Evolutionary conservation across 495 filamentous ascomycete species (phyloP).

Genomic region (Talaromyces thailandensis): DNA sequence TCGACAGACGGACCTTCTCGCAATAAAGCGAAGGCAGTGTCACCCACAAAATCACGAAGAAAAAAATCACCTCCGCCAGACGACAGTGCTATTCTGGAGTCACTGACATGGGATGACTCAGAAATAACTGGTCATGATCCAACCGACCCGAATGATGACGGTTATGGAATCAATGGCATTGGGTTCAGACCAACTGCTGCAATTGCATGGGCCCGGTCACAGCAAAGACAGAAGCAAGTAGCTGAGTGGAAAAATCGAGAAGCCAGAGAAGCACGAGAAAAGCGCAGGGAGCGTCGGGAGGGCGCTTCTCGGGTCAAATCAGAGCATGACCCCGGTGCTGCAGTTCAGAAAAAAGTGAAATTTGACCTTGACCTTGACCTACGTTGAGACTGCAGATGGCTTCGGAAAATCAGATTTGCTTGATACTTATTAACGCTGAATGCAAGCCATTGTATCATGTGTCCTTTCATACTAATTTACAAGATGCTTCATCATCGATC

Average conservation of each 20-base stretch:
- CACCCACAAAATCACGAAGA: conserved; percentile 21
- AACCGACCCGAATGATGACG: conserved; percentile 64
- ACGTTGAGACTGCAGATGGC: neutral
- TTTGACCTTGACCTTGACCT: conserved; percentile 37
- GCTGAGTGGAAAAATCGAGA: conserved; percentile 76
- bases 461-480: conserved; percentile 3
- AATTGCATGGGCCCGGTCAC: conserved; percentile 64
- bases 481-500: neutral
- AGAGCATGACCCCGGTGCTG: conserved; percentile 21
- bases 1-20: conserved; percentile 8
- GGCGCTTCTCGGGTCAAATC: conserved; percentile 25
- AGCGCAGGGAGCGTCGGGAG: conserved; percentile 55
- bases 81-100: conserved; percentile 24
- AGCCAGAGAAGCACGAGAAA: conserved; percentile 72
- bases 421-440: neutral
- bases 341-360: conserved; percentile 36
- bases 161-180: conserved; percentile 79
- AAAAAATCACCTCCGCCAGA: conserved; percentile 35
- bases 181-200: conserved; percentile 85
- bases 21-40: conserved; percentile 16
- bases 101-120: conserved; percentile 72
- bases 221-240: conserved; percentile 73
- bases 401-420: neutral
- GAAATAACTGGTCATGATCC: conserved; percentile 80
- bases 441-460: neutral